Base-by-base conservation (phyloP, 2,329 filamentous ascomycete genomes). In the Sodiomyces alkalinus region DNA sequence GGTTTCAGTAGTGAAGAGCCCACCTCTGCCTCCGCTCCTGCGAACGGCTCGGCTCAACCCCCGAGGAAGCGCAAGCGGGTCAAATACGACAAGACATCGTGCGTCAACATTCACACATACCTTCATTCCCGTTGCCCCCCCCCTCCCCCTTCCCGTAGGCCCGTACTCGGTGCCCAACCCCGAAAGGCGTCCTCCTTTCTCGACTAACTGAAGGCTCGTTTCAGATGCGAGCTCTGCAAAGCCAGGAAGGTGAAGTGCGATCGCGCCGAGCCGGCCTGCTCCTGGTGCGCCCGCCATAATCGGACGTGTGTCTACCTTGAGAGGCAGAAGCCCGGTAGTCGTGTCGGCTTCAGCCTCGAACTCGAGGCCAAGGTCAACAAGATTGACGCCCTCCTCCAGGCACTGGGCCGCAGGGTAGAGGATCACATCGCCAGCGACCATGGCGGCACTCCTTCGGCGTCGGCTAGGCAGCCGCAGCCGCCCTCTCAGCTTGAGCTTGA, bases 261-360 rank as follows among this genome's bases (percentile, higher is more conserved):
- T 41, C 61, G 65, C 31, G 55, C 56, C 19, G 64, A 69, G 40
- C 66, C 66, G 2, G 63, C 64, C n/a, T 80, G 75, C 49, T 74
- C 74, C 14, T 80, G 75, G 75, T 81, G 75, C 46, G 53, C 68
- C 27, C 68, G 74, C 28, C 78, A 80, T 48, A 64, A 65, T 33
- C 68, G 76, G 37, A 41, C 60, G 22, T 80, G 75, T 45, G 69
- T 77, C 45, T 80, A 80, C 45, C 71, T 69, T 35, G 74, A 78
- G 41, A 61, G 75, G 22, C 78, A 79, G 53, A 80, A 79, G 46
- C 74, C 75, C 6, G 75, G 76, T 3, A 58, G 68, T 20, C 56
- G 68, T 17, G 65, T 72, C 40, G 72, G 70, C 24, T 74, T 74
- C 46, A 68, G 68, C 10, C 55, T 69, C 28, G 71, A 76, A 48